A percentile compares a stretch with the other conserved stretches of the same genome.
phyloP scores from a whole-genome alignment of 805 yeast genomes.

The Candida insectalens region DNA sequence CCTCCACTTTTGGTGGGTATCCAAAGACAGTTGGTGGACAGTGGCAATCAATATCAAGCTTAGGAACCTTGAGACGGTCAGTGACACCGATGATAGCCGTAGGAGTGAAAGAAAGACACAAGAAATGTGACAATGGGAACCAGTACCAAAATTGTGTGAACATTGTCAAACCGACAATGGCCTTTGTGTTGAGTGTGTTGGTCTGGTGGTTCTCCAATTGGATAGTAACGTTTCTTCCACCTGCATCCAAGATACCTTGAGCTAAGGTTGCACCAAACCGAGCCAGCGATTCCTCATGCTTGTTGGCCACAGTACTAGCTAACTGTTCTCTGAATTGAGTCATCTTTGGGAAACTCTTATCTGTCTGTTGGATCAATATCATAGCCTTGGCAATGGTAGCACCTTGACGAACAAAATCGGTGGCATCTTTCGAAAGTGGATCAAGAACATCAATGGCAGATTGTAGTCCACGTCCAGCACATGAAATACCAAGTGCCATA shows the following conservation, averaged over 20 bases:
- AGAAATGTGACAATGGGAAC: slow-evolving; percentile 94
- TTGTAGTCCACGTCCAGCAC: slow-evolving; percentile 87
- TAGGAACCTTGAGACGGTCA: slow-evolving; percentile 78
- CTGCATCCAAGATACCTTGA: slow-evolving; percentile 97
- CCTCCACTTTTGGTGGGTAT: slow-evolving; percentile 85
- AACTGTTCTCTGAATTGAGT: slow-evolving; percentile 64
- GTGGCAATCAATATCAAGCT: slow-evolving; percentile 72
- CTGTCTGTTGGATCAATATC: slow-evolving; percentile 85
- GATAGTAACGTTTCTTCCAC: slow-evolving; percentile 96
- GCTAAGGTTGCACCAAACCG: slow-evolving; percentile 96
- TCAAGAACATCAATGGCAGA: slow-evolving; percentile 88
- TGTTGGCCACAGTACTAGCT: slow-evolving; percentile 68
- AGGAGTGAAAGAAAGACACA: slow-evolving; percentile 86
- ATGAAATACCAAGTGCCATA: slow-evolving; percentile 90
- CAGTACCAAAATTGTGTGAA: slow-evolving; percentile 96
- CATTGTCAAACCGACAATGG: slow-evolving; percentile 84
- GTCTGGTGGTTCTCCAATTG: slow-evolving; percentile 82
- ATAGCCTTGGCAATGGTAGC: slow-evolving; percentile 87
- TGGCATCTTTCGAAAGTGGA: slow-evolving; percentile 87
- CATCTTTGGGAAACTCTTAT: slow-evolving; percentile 71
- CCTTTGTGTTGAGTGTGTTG: slow-evolving; percentile 81
- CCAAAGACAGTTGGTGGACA: slow-evolving; percentile 71
- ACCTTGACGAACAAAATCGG: slow-evolving; percentile 97
- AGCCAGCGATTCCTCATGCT: slow-evolving; percentile 94
- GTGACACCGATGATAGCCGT: slow-evolving; percentile 84